Percentiles rank a stretch among this genome's conserved stretches.
Evolutionary conservation across 768 basidiomycete species (phyloP).

Genomic region (Baorangia bicolor): DNA sequence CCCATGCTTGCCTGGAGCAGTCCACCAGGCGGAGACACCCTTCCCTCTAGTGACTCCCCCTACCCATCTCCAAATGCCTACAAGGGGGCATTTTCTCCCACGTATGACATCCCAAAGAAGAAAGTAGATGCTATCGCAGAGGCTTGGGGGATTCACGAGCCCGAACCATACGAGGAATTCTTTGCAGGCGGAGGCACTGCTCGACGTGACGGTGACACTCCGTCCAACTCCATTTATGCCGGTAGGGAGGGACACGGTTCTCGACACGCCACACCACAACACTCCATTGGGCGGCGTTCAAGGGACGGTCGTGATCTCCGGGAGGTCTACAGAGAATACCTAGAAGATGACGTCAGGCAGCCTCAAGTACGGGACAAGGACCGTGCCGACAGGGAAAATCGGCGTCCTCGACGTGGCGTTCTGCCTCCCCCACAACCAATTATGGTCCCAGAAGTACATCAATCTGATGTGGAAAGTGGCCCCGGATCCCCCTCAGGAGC

Average conservation of each 20-base stretch:
- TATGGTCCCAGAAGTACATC: slow-evolving; percentile 59
- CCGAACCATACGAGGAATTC: slow-evolving; percentile 89
- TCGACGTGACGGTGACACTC: slow-evolving; percentile 52
- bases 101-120: slow-evolving; percentile 69
- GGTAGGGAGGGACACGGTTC: slow-evolving; percentile 51
- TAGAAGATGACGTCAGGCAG: slow-evolving; percentile 38
- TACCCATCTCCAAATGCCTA: slow-evolving; percentile 50
- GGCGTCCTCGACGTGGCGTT: slow-evolving; percentile 45
- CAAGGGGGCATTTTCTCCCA: slow-evolving; percentile 45
- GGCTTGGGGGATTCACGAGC: slow-evolving; percentile 92
- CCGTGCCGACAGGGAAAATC: slow-evolving; percentile 35
- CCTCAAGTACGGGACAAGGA: slow-evolving; percentile 32
- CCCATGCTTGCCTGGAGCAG: slow-evolving; percentile 79
- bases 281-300: slow-evolving; percentile 36
- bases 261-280: slow-evolving; percentile 37
- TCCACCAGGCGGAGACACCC: slow-evolving; percentile 39
- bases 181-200: slow-evolving; percentile 70
- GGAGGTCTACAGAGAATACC: slow-evolving; percentile 45
- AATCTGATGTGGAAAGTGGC: slow-evolving; percentile 36
- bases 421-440: slow-evolving; percentile 86
- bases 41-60: slow-evolving; percentile 41
- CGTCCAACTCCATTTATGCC: slow-evolving; percentile 67
- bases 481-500: slow-evolving; percentile 44
- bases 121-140: slow-evolving; percentile 88
- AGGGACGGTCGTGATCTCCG: slow-evolving; percentile 53